Evolutionary conservation across 192 early-diverging fungal species (phyloP).

Genomic region (Piromyces finnis): DNA sequence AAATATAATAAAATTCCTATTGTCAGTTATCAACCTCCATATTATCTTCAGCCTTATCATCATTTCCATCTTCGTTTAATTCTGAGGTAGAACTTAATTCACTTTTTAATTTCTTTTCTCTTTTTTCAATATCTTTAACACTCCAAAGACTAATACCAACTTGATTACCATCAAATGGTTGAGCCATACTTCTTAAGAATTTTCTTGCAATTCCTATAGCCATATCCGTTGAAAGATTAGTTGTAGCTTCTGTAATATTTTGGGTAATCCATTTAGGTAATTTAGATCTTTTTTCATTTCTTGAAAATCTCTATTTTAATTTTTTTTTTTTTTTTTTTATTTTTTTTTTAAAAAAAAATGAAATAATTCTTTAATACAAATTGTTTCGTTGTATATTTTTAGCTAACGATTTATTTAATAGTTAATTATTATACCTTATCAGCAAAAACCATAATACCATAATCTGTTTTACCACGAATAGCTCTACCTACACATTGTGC

Average conservation of each 20-base stretch:
- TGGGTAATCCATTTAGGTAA: conserved; percentile 92
- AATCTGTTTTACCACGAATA: conserved; percentile 92
- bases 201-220: conserved; percentile 73
- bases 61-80: background rate
- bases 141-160: conserved; percentile 73
- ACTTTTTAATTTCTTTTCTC: background rate
- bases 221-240: conserved; percentile 96
- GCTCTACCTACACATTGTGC: conserved; percentile 98
- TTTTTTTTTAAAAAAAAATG: too few species aligned
- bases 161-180: conserved; percentile 75
- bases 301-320: conserved; percentile 58
- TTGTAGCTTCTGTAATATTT: conserved; percentile 69
- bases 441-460: conserved; percentile 97
- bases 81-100: background rate
- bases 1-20: too few species aligned
- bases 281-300: conserved; percentile 86
- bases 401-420: too few species aligned
- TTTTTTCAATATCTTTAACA: background rate
- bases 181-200: conserved; percentile 89
- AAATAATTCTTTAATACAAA: too few species aligned
- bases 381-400: too few species aligned
- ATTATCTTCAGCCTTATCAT: background rate
- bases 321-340: too few species aligned
- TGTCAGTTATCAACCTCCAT: background rate
- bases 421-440: too few species aligned